A percentile compares a stretch with the other conserved stretches of the same genome.
These are phyloP conservation scores for Nidula microcarpa DNA, from an alignment of 768 basidiomycete species.

Conservation along the genomic window DNA sequence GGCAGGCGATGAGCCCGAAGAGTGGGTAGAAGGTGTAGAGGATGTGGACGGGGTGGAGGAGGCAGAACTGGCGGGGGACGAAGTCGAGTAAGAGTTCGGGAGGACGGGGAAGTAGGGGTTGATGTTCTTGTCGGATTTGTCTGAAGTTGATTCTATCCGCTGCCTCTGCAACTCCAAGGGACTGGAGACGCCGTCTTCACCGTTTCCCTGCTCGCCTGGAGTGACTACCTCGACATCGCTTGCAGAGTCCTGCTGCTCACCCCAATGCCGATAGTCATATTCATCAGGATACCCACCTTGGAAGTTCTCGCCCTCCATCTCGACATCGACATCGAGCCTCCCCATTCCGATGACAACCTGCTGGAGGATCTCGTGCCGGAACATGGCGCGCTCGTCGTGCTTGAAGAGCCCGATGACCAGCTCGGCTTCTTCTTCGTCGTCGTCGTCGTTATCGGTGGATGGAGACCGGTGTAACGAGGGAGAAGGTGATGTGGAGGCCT, in stretches of 20 bases:
- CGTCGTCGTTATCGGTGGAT: conserved; percentile 10
- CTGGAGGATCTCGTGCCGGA: conserved; percentile 79
- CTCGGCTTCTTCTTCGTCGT: conserved; percentile 30
- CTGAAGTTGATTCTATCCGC: conserved; percentile 1
- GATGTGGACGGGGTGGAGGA: conserved; percentile 17
- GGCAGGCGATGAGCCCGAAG: conserved; percentile 13
- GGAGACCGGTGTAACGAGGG: conserved; percentile 5
- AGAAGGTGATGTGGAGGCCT: conserved; percentile 11
- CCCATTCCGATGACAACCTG: conserved; percentile 92
- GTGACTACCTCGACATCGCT: conserved; percentile 11
- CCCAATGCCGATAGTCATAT: conserved; percentile 4
- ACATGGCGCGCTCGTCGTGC: conserved; percentile 51
- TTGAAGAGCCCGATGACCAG: conserved; percentile 46
- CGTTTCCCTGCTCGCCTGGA: conserved; percentile 10
- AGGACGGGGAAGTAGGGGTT: conserved; percentile 57
- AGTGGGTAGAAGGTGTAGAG: conserved; percentile 11
- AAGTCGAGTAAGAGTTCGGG: conserved; percentile 12
- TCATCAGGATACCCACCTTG: neutral
- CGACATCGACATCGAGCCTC: conserved; percentile 46
- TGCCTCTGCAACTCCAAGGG: conserved; percentile 3
- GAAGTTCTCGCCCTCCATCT: conserved; percentile 9
- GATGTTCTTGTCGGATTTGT: conserved; percentile 13
- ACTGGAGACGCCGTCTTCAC: conserved; percentile 8
- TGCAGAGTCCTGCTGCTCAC: conserved; percentile 6
- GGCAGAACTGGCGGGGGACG: conserved; percentile 17